A percentile compares a stretch with the other conserved stretches of the same genome.
Evolutionary conservation across 805 yeast species (phyloP).

Genomic region (Yamadazyma sp.): DNA sequence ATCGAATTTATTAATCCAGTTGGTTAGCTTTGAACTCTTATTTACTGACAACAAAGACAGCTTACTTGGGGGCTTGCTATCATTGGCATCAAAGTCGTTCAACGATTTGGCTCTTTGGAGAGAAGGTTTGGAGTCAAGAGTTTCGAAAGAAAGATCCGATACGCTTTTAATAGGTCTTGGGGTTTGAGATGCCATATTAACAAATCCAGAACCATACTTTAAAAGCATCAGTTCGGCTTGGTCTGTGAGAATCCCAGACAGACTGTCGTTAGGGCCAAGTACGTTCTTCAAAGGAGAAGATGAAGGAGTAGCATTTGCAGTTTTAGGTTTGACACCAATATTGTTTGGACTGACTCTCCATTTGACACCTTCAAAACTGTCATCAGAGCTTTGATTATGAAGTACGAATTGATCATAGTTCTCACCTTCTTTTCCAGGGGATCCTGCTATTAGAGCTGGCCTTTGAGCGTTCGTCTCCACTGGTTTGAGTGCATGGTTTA

Average conservation of each 20-base stretch:
- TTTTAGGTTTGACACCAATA: conserved; percentile 6
- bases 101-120: conserved; percentile 39
- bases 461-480: neutral
- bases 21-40: conserved; percentile 16
- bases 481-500: neutral
- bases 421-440: conserved; percentile 2
- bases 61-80: neutral
- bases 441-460: neutral
- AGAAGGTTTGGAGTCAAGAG: conserved; percentile 27
- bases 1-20: conserved; percentile 31
- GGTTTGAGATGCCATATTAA: conserved; percentile 29
- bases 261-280: conserved; percentile 1
- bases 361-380: conserved; percentile 43
- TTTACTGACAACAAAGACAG: neutral
- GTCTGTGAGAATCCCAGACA: conserved; percentile 26
- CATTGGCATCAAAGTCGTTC: conserved; percentile 17
- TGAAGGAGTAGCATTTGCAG: conserved; percentile 25
- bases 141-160: conserved; percentile 28
- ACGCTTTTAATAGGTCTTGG: conserved; percentile 36
- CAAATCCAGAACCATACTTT: conserved; percentile 43
- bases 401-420: conserved; percentile 15
- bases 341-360: conserved; percentile 44
- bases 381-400: conserved; percentile 38
- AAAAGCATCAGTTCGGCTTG: conserved; percentile 38
- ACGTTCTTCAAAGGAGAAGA: conserved; percentile 40